Evolutionary conservation across 208 protist genomes (phyloP).

Genomic region (Wallacemonas collosoma): DNA sequence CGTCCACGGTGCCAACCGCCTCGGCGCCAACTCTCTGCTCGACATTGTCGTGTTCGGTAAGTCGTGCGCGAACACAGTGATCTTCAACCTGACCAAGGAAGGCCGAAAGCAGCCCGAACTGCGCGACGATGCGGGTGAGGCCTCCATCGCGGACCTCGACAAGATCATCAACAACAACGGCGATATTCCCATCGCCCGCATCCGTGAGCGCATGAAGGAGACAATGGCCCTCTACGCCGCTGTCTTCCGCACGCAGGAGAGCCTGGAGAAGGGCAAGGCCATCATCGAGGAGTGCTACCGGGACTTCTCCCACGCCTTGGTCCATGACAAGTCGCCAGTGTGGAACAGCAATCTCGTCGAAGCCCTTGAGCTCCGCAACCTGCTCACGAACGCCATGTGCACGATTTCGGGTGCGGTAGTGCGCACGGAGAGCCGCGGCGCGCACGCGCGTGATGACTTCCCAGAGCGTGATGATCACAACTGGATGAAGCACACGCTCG

Average conservation of each 20-base stretch:
- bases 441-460: slow-evolving; percentile 98
- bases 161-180: slow-evolving; percentile 94
- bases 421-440: slow-evolving; percentile 97
- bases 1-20: slow-evolving; percentile 99
- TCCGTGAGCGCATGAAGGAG: slow-evolving; percentile 97
- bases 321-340: slow-evolving; percentile 93
- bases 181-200: slow-evolving; percentile 88
- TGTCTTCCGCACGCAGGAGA: slow-evolving; percentile 95
- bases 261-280: slow-evolving; percentile 90
- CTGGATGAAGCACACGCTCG: slow-evolving; percentile 99
- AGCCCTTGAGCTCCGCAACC: slow-evolving; percentile 98
- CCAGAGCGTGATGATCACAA: slow-evolving; percentile 96
- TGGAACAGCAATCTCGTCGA: slow-evolving; percentile 99
- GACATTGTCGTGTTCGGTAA: slow-evolving; percentile 99
- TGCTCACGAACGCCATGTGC: slow-evolving; percentile 95
- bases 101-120: slow-evolving; percentile 87
- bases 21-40: slow-evolving; percentile 99
- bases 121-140: slow-evolving; percentile 86
- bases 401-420: slow-evolving; percentile 94
- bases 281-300: slow-evolving; percentile 94
- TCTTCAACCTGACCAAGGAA: slow-evolving; percentile 93
- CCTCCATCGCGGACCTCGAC: slow-evolving; percentile 96
- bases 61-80: slow-evolving; percentile 94
- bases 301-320: slow-evolving; percentile 93
- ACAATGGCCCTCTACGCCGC: slow-evolving; percentile 98